These are phyloP conservation scores for Metschnikowia aberdeeniae DNA, from an alignment of 805 yeast genomes.

Conservation along the genomic window DNA sequence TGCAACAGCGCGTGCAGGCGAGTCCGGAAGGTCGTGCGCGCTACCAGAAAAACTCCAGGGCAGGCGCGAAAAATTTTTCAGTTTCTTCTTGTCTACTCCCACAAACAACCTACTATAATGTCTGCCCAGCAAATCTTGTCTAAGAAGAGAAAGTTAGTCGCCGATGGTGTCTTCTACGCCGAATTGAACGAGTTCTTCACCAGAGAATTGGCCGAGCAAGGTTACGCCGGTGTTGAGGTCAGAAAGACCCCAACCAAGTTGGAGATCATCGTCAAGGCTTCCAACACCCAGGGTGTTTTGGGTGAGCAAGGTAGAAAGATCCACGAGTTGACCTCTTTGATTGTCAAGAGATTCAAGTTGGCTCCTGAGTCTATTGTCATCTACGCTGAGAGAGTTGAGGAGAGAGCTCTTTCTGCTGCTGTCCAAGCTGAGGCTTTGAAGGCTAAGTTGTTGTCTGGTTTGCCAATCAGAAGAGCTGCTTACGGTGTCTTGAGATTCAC, in stretches of 20 bases:
- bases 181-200: slow-evolving; percentile 99
- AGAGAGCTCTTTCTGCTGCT: slow-evolving; percentile 98
- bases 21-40: slow-evolving; percentile 4
- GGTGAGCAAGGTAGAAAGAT: slow-evolving; percentile 99
- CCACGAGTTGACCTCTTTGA: slow-evolving; percentile 95
- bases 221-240: slow-evolving; percentile 99
- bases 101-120: slow-evolving; percentile 18
- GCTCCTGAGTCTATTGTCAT: slow-evolving; percentile 89
- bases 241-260: slow-evolving; percentile 97
- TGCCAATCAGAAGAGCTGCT: slow-evolving; percentile 99
- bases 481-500: slow-evolving; percentile 99
- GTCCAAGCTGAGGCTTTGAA: slow-evolving; percentile 99
- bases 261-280: slow-evolving; percentile 97
- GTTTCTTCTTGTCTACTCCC: background rate
- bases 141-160: slow-evolving; percentile 98
- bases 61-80: slow-evolving; percentile 7
- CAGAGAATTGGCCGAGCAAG: slow-evolving; percentile 99
- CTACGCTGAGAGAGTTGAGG: slow-evolving; percentile 99
- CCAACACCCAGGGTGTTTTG: slow-evolving; percentile 96
- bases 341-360: slow-evolving; percentile 98
- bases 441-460: slow-evolving; percentile 96
- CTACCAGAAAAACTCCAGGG: slow-evolving; percentile 1
- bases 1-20: background rate
- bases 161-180: slow-evolving; percentile 99
- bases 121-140: slow-evolving; percentile 55